These are phyloP conservation scores for Apiotrichum laibachii DNA, from an alignment of 1,284 basidiomycete genomes.

Conservation along the genomic window DNA sequence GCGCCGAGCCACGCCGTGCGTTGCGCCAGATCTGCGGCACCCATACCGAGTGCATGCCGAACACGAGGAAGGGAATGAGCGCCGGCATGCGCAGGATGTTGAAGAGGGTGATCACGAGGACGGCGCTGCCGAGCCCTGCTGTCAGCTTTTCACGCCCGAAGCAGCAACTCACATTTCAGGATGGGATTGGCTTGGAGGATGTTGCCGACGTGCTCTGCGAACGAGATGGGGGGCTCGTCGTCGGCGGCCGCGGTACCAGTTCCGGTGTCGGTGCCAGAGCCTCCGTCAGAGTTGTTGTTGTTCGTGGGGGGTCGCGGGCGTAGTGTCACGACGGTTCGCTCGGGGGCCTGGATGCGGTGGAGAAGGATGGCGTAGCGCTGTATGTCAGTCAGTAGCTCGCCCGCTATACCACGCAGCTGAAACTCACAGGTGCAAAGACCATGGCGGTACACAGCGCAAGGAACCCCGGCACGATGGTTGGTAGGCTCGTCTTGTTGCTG, in stretches of 20 bases:
- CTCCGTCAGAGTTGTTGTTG: background rate
- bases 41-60: conserved; percentile 73
- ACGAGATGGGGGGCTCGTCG: background rate
- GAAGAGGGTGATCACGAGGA: conserved; percentile 66
- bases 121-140: conserved; percentile 17
- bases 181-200: conserved; percentile 3
- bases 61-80: conserved; percentile 68
- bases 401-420: background rate
- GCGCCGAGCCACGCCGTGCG: conserved; percentile 64
- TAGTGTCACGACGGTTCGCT: conserved; percentile 52
- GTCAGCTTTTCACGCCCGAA: background rate
- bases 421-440: conserved; percentile 50
- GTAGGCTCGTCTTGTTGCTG: conserved; percentile 71
- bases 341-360: conserved; percentile 76
- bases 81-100: conserved; percentile 70
- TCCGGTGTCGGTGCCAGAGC: background rate
- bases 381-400: conserved; percentile 1
- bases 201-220: background rate
- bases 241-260: background rate
- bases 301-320: background rate
- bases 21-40: conserved; percentile 78
- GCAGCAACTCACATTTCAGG: conserved; percentile 6
- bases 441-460: conserved; percentile 54
- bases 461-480: conserved; percentile 76
- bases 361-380: conserved; percentile 80